These are phyloP conservation scores for Delonix regia DNA, from an alignment of 306 rosid genomes.

Conservation along the genomic window DNA sequence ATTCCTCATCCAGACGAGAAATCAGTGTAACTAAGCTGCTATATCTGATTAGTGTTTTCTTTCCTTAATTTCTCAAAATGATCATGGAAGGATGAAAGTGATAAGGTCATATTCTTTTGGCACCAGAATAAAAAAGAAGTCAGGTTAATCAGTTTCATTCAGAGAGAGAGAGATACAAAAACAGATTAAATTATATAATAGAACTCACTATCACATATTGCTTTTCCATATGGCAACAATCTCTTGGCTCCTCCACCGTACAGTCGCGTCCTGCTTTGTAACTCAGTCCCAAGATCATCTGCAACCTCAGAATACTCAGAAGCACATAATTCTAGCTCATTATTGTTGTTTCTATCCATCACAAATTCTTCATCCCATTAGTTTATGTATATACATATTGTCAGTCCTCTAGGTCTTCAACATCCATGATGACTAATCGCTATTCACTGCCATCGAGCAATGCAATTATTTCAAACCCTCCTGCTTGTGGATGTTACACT, in stretches of 20 bases:
- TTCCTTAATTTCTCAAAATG: background rate
- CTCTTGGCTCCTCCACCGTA: no score
- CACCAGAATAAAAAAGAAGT: no score
- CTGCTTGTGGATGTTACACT: background rate
- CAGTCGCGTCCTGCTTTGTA: background rate
- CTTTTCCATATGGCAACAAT: no score
- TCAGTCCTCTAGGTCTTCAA: no score
- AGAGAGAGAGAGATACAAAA: no score
- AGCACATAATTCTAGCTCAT: background rate
- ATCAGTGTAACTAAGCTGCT: background rate
- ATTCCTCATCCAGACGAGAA: slow-evolving; percentile 51
- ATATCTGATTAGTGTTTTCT: background rate
- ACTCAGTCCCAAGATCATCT: background rate
- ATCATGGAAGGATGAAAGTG: background rate
- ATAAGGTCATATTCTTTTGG: background rate
- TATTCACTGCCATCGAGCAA: background rate
- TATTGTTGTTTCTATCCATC: background rate
- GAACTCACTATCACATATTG: no score
- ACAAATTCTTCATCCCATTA: background rate
- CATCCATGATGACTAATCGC: background rate
- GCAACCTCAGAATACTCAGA: background rate
- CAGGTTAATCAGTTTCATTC: no score
- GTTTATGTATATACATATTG: no score
- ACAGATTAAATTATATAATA: no score
- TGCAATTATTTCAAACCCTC: background rate